Evolutionary conservation across 2,329 filamentous ascomycete genomes (phyloP).

Genomic region (Colletotrichum tamarilloi): DNA sequence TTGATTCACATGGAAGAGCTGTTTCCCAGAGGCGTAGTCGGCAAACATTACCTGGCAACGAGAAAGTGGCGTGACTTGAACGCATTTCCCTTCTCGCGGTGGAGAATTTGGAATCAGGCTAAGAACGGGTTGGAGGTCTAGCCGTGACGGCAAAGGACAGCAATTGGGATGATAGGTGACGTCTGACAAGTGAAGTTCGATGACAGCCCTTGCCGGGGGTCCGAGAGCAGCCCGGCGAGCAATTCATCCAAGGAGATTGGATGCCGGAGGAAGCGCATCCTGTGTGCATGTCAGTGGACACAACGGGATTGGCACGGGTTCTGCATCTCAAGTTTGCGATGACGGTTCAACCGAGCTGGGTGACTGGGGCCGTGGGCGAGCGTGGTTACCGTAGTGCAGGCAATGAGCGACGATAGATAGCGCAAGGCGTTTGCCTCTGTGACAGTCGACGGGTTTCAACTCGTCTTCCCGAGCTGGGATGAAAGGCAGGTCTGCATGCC

Average conservation of each 20-base stretch:
- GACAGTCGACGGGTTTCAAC: constrained; percentile 31
- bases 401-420: background rate
- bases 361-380: too few species aligned
- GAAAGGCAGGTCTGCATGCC: constrained; percentile 19
- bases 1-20: constrained; percentile 23
- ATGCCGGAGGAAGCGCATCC: background rate
- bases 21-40: constrained; percentile 24
- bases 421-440: constrained; percentile 4
- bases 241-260: constrained; percentile 5
- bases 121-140: background rate
- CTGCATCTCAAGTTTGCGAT: constrained; percentile 14
- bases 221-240: constrained; percentile 3
- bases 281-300: constrained; percentile 1
- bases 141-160: background rate
- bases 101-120: constrained; percentile 1
- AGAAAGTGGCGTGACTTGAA: constrained; percentile 18
- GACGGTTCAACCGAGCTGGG: constrained; percentile 1
- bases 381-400: background rate
- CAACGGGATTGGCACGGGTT: constrained; percentile 30
- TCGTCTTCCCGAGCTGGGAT: constrained; percentile 27
- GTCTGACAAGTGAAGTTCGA: constrained; percentile 8
- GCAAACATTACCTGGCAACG: constrained; percentile 2
- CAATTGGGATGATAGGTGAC: constrained; percentile 27
- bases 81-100: background rate
- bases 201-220: constrained; percentile 16